These are phyloP conservation scores for Alternaria arborescens DNA, from an alignment of 2,329 filamentous ascomycete genomes.

Conservation along the genomic window DNA sequence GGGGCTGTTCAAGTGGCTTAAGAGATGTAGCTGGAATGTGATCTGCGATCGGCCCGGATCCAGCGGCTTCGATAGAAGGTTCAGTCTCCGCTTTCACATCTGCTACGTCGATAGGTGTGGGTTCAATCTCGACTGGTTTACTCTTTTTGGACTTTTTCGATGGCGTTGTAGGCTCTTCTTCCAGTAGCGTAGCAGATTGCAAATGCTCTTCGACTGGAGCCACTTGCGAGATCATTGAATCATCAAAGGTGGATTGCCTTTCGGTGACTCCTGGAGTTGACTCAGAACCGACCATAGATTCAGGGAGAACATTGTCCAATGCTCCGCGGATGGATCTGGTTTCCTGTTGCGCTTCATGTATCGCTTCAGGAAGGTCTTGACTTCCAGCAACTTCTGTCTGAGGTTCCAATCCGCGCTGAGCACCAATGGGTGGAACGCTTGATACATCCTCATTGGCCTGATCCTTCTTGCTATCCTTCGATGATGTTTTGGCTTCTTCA, in stretches of 20 bases:
- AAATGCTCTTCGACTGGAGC: slow-evolving; percentile 11
- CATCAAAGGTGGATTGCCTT: neutral
- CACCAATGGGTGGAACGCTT: neutral
- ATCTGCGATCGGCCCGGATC: neutral
- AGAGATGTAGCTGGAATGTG: neutral
- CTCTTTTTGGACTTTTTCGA: slow-evolving; percentile 52
- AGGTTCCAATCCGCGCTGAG: neutral
- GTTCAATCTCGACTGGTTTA: slow-evolving; percentile 14
- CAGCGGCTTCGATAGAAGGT: neutral
- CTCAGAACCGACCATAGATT: neutral
- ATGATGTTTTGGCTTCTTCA: slow-evolving; percentile 29
- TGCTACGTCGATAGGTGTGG: neutral
- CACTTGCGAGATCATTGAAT: neutral
- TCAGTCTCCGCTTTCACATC: slow-evolving; percentile 3
- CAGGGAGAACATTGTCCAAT: neutral
- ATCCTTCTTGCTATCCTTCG: slow-evolving; percentile 53
- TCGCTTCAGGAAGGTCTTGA: neutral
- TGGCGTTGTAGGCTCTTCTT: slow-evolving; percentile 23
- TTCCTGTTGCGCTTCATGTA: neutral
- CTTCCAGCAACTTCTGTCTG: neutral
- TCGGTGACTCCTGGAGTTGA: neutral
- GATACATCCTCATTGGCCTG: slow-evolving; percentile 11
- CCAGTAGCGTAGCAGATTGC: slow-evolving; percentile 9
- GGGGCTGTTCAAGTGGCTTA: neutral
- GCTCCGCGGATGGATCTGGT: neutral